A percentile compares a stretch with the other conserved stretches of the same genome.
Conservation (phyloP, 192 early-diverging fungal genomes). For the Backusella luteola region DNA sequence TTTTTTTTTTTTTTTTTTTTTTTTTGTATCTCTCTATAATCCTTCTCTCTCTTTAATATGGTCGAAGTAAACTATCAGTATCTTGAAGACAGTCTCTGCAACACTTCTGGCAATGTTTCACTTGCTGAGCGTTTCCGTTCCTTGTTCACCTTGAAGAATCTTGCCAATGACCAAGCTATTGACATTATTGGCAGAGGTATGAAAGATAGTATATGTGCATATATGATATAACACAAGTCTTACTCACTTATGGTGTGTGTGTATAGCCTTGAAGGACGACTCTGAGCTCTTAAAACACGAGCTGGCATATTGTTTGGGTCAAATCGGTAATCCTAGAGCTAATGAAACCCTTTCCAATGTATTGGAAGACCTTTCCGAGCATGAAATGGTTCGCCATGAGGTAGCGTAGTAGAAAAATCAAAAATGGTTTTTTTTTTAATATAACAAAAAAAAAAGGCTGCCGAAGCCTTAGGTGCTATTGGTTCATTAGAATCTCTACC, state of each 20-base stretch:
- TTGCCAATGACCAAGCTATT: conserved; percentile 69
- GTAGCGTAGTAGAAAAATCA: conserved; percentile 19
- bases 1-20: too few relatives aligned
- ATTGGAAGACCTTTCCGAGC: conserved; percentile 64
- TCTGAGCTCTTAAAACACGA: conserved; percentile 95
- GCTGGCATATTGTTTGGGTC: conserved; percentile 94
- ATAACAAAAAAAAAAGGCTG: conserved; percentile 52
- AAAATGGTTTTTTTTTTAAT: not conserved
- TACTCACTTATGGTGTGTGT: not conserved
- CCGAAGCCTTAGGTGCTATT: conserved; percentile 94
- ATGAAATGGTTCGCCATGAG: conserved; percentile 97
- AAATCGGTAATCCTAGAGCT: conserved; percentile 85
- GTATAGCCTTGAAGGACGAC: conserved; percentile 67
- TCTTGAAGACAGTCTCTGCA: conserved; percentile 63
- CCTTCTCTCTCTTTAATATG: not conserved
- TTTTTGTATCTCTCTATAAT: too few relatives aligned
- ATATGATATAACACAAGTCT: not conserved
- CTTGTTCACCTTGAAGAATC: conserved; percentile 87
- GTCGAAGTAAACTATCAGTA: conserved; percentile 48
- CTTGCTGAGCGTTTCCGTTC: conserved; percentile 89
- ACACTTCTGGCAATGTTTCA: conserved; percentile 58
- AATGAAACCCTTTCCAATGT: conserved; percentile 66
- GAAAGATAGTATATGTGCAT: not conserved
- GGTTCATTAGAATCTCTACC: conserved; percentile 65
- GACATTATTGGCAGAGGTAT: conserved; percentile 82